Percentiles rank a stretch among this genome's conserved stretches.
These are phyloP conservation scores for Alternaria conjuncta DNA, from an alignment of 2,329 filamentous ascomycete genomes.

Conservation along the genomic window DNA sequence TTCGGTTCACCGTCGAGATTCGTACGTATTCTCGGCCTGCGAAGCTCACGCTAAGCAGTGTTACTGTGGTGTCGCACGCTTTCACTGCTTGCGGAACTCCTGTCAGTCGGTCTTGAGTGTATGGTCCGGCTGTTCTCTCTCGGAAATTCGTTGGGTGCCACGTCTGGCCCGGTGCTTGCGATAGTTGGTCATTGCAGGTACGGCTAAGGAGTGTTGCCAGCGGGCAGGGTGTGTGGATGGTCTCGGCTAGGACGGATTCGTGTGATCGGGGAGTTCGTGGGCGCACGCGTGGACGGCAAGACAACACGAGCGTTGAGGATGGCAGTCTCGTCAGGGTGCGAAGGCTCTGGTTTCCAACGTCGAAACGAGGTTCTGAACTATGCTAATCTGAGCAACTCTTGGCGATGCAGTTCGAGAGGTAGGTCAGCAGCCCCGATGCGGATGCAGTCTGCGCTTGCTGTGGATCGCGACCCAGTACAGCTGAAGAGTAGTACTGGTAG, in stretches of 20 bases:
- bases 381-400: slow-evolving; percentile 7
- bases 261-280: not conserved
- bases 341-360: not conserved
- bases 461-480: not conserved
- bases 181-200: not conserved
- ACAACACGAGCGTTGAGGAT: not conserved
- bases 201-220: not conserved
- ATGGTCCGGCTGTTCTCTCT: not conserved
- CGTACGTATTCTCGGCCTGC: not conserved
- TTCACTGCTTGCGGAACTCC: not conserved
- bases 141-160: not conserved
- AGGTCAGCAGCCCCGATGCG: not conserved
- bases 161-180: not conserved
- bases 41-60: not conserved
- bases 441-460: not conserved
- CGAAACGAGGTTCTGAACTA: slow-evolving; percentile 2
- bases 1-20: not conserved
- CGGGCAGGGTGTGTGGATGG: not conserved
- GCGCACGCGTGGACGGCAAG: not conserved
- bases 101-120: not conserved
- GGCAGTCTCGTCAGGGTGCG: not conserved
- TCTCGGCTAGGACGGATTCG: not conserved
- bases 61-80: not conserved
- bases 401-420: slow-evolving; percentile 1
- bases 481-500: too few species aligned